Percentiles rank a stretch among this genome's conserved stretches.
phyloP scores from a whole-genome alignment of 805 yeast genomes.

The Wickerhamomyces xylosicus region DNA sequence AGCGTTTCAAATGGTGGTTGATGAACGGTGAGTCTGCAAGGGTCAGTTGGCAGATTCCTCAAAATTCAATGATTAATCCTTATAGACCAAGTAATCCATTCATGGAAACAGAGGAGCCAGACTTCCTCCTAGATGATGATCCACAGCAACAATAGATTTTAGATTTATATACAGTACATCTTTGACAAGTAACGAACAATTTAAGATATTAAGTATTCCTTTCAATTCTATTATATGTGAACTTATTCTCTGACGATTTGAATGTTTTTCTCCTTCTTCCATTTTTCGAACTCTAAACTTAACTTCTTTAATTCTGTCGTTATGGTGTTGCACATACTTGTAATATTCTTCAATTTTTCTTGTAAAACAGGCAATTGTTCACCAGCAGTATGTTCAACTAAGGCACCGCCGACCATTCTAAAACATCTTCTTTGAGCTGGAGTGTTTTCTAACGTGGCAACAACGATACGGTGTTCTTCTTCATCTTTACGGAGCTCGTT shows the following conservation, averaged over 20 bases:
- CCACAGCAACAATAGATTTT: too few relatives aligned
- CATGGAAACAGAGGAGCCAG: slow-evolving; percentile 28
- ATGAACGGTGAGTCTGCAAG: slow-evolving; percentile 53
- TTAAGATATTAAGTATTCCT: too few relatives aligned
- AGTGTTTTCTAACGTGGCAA: slow-evolving; percentile 42
- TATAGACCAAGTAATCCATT: slow-evolving; percentile 67
- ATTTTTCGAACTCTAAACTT: slow-evolving; percentile 29
- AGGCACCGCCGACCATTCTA: slow-evolving; percentile 90
- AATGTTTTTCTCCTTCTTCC: slow-evolving; percentile 28
- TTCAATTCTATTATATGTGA: too few relatives aligned
- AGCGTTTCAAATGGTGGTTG: slow-evolving; percentile 84
- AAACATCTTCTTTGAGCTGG: slow-evolving; percentile 66
- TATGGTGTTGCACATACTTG: slow-evolving; percentile 23
- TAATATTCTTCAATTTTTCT: slow-evolving; percentile 41
- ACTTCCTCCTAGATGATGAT: slow-evolving; percentile 6
- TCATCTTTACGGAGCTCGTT: slow-evolving; percentile 38
- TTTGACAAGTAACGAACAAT: too few relatives aligned
- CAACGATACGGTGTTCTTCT: slow-evolving; percentile 41
- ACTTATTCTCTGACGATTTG: slow-evolving; percentile 21
- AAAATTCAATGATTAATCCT: slow-evolving; percentile 48
- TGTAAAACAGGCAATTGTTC: slow-evolving; percentile 59
- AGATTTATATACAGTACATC: too few relatives aligned
- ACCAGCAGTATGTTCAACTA: slow-evolving; percentile 74
- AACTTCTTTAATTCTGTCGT: slow-evolving; percentile 23
- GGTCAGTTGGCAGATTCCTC: slow-evolving; percentile 36